Evolutionary conservation across 108 stramenopile genomes (phyloP).

Genomic region (Ochromonas danica): DNA sequence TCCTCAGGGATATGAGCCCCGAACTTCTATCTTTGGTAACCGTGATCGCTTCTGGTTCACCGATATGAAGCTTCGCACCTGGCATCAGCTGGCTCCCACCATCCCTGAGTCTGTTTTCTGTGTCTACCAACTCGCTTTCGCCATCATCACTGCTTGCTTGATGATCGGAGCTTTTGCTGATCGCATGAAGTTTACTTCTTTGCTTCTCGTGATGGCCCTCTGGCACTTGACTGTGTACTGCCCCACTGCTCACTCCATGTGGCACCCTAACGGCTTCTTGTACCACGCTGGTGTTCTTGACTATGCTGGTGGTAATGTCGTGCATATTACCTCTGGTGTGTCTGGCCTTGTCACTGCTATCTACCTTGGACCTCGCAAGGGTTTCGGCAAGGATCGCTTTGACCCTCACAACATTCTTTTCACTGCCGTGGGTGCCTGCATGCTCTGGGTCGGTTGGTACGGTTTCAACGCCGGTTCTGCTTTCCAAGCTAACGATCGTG

Average conservation of each 20-base stretch:
- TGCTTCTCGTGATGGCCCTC: not conserved
- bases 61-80: not conserved
- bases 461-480: conserved; percentile 28
- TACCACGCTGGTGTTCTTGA: conserved; percentile 13
- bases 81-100: not conserved
- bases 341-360: not conserved
- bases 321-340: conserved; percentile 6
- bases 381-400: not conserved
- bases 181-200: not conserved
- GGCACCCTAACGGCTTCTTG: not conserved
- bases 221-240: conserved; percentile 25
- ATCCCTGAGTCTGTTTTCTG: not conserved
- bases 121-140: not conserved
- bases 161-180: conserved; percentile 8
- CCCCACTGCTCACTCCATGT: conserved; percentile 26
- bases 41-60: not conserved
- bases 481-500: not conserved
- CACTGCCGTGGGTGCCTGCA: conserved; percentile 13
- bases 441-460: conserved; percentile 28
- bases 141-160: not conserved
- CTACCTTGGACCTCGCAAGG: conserved; percentile 1
- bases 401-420: conserved; percentile 25
- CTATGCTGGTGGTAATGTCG: conserved; percentile 28
- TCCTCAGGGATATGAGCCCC: not conserved
- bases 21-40: too few species aligned